Percentiles rank a stretch among this genome's conserved stretches.
Evolutionary conservation across 306 rosid species (phyloP).

Genomic region (Glycine latifolia): DNA sequence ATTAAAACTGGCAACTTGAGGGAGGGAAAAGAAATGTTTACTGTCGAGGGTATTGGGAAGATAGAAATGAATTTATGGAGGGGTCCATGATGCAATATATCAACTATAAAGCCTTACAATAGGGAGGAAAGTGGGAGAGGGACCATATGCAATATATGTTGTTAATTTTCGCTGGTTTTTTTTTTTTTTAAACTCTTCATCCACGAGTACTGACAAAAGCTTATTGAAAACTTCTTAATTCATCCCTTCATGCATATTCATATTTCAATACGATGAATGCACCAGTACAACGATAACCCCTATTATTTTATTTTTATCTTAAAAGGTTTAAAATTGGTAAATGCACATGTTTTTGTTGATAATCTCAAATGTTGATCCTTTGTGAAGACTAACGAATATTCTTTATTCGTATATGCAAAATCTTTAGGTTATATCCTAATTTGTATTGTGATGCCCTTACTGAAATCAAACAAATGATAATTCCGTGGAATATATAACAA

Average conservation of each 20-base stretch:
- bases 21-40: background rate
- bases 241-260: background rate
- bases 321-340: background rate
- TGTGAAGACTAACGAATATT: background rate
- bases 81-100: conserved; percentile 45
- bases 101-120: conserved; percentile 44
- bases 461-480: background rate
- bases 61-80: conserved; percentile 32
- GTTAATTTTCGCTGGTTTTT: background rate
- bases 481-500: no score
- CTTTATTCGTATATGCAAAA: background rate
- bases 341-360: background rate
- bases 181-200: conserved; percentile 31
- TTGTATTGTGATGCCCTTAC: background rate
- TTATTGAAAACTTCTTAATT: background rate
- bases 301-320: background rate
- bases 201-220: background rate
- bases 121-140: conserved; percentile 50
- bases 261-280: background rate
- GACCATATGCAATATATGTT: conserved; percentile 48
- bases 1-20: background rate
- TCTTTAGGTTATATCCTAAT: background rate
- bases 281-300: no score
- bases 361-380: background rate
- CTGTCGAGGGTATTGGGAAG: background rate